Base-by-base conservation (phyloP, 1,139 yeast genomes). In the Yamadazyma jaroonii region DNA sequence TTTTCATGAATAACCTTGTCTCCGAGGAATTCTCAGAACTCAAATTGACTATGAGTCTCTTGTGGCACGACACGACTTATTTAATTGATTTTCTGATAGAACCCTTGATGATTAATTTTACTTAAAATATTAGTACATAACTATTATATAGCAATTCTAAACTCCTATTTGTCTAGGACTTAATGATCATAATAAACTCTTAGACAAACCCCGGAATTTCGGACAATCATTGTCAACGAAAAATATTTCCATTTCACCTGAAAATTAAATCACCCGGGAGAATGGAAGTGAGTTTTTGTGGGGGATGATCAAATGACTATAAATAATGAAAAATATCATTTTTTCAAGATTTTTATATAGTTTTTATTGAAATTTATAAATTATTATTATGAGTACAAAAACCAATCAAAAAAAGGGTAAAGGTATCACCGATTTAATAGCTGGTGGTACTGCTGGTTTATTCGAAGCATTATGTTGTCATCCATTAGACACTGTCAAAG, bases 401-500 rank as follows among this genome's bases (percentile, higher is more conserved):
- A 17, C 24, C 11, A 29, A 25, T 13, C 48, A 47, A 38, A 45
- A 43, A 23, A 48, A 67, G 39, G 68, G 68, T 35, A 66, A 58
- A 42, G 59, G 72, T 31, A 79, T 84, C 29, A 77, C 86, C 44
- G 96, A 89, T 61, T 76, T 90, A 54, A 72, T 89, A 39, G 95
- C 97, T 33, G 98, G 98, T 50, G 98, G 98, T 55, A 83, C 94
- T 10, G 98, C 98, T 13, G 98, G 98, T 44, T 74, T 90, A 45
- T 87, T 89, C 59, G 98, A 92, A 68, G 98, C 97, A 14, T 74
- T 92, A 49, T 82, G 94, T 61, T 92, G 98, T 64, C 98, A 92
- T 62, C 97, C 97, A 10, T 76, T 90, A 55, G 92, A 84, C 56
- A 92, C 98, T 35, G 87, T 92, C 61, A 92, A 92, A 66, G 98